Evolutionary conservation across 164 flowering plant genomes (phyloP).

Genomic region (Stephania cephalantha): DNA sequence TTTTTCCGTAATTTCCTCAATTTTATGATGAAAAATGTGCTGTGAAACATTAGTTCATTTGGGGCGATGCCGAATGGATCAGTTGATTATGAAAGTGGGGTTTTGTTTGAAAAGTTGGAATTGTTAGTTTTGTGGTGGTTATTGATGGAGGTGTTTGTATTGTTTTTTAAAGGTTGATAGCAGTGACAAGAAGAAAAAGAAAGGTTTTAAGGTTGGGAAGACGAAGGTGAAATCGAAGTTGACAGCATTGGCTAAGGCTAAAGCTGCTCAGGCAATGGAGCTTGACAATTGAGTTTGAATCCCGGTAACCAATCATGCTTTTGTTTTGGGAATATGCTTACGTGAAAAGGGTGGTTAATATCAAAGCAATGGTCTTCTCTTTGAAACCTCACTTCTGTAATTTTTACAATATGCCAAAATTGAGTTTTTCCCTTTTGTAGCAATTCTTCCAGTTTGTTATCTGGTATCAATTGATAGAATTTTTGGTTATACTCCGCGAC

Average conservation of each 20-base stretch:
- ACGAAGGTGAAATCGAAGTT: conserved; percentile 79
- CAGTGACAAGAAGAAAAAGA: conserved; percentile 55
- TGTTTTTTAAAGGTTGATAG: conserved; percentile 55
- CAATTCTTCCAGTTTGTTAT: neutral
- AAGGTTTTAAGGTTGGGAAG: conserved; percentile 83
- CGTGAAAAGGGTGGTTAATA: neutral
- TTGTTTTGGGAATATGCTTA: neutral
- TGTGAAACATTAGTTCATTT: neutral
- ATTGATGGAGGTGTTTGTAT: neutral
- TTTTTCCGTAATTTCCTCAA: neutral
- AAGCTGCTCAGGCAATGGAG: conserved; percentile 95
- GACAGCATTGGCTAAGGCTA: conserved; percentile 73
- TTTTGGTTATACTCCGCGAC: too few species aligned
- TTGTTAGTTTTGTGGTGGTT: neutral
- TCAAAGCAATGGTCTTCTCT: neutral
- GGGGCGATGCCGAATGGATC: neutral
- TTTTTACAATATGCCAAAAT: neutral
- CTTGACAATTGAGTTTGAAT: conserved; percentile 50
- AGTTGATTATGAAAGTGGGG: neutral
- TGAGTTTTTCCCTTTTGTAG: neutral
- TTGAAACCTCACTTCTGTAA: conserved; percentile 3
- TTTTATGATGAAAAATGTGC: neutral
- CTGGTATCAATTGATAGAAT: neutral
- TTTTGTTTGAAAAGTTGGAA: neutral
- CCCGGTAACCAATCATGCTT: neutral